Conservation (phyloP, 2,329 filamentous ascomycete species). For the Fusarium phyllophilum region DNA sequence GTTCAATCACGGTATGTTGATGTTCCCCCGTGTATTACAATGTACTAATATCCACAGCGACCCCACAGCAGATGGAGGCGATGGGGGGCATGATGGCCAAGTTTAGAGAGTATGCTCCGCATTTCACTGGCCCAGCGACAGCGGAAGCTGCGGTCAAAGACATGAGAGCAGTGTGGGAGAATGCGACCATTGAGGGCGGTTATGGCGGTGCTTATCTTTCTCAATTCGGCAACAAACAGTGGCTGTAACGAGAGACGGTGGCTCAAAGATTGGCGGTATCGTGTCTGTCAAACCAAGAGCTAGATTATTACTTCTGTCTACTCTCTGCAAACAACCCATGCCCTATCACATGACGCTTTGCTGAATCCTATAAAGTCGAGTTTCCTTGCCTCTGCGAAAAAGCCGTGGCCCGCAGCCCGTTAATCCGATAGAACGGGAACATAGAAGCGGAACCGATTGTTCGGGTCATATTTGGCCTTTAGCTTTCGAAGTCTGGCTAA, state of each 20-base stretch:
- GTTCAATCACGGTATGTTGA: not conserved
- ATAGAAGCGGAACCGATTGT: not conserved
- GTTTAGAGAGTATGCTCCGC: not conserved
- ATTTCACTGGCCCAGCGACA: not conserved
- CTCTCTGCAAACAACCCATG: accelerated
- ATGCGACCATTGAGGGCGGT: not conserved
- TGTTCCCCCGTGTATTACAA: accelerated
- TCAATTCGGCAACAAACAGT: not conserved
- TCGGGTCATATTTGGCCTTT: not conserved
- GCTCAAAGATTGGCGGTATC: accelerated
- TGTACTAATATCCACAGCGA: accelerated
- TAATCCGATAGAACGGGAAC: not conserved
- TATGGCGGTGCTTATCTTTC: not conserved
- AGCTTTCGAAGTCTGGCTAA: not conserved
- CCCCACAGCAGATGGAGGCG: not conserved
- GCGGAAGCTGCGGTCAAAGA: not conserved
- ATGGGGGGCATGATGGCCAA: not conserved
- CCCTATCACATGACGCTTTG: accelerated
- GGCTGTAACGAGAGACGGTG: not conserved
- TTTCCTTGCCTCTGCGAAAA: too few species aligned
- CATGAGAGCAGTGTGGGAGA: not conserved
- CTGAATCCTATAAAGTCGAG: accelerated
- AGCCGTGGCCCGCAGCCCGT: not conserved
- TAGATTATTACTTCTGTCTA: not conserved
- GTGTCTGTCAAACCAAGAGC: accelerated